Base-by-base conservation (phyloP, 2,329 filamentous ascomycete species). In the Trichoderma sp. region DNA sequence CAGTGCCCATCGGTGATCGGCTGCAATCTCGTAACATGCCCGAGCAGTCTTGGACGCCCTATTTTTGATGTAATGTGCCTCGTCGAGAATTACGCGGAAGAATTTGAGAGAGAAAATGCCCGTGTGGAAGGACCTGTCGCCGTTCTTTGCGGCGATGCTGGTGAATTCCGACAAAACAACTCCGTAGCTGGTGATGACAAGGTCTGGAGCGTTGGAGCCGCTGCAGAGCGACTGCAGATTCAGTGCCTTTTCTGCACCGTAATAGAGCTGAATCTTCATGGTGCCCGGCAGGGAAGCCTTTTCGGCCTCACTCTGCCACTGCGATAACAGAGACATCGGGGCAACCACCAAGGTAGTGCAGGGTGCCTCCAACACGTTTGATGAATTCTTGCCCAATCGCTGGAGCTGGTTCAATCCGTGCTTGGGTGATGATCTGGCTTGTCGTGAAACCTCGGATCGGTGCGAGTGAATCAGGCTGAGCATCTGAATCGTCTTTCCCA, bases 401-500 rank as follows among this genome's bases (percentile, higher is more conserved):
- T 90, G 87, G 6, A 96, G 84, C 58, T 86, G 84, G 74, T 89
- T 90, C 26, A 92, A 84, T 4, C 86, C 87, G 9, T 75, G 74
- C 3, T 73, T 74, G 9, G 72, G 74, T 34, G 80, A 73, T 6
- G 77, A 75, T n/a, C 83, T 82, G 24, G 82, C 79, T 28, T 80
- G 78, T 15, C 81, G 77, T 4, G 85, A 83, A 15, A 84, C 78
- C 26, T 91, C 86, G 4, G 90, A 91, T 73, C 88, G 90, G 79
- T 98, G 93, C 0, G 93, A 89, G 79, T 99, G 96, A 6, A 99
- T 88, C 64, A 99, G 84, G 81, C 94, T 96, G 73, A 99, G 89
- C 94, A 99, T 98, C 79, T 99, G 95, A 68, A 99, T 98, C 0
- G 96, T 99, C 84, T 99, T 99, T 39, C 96, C 96, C 2, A 99